phyloP scores from a whole-genome alignment of 257 asterid genomes.

The Nicotiana paniculata region DNA sequence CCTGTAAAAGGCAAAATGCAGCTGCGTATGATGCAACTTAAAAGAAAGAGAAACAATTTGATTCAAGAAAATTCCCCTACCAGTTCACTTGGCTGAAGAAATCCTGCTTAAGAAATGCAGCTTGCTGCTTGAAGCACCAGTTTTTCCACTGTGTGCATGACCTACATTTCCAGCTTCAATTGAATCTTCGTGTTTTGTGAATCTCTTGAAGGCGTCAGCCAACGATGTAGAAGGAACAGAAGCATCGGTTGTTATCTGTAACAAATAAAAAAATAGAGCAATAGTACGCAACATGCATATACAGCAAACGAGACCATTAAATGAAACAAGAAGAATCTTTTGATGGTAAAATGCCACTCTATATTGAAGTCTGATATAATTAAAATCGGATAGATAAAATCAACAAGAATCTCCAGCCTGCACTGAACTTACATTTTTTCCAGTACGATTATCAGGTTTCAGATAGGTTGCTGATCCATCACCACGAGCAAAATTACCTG shows the following conservation, averaged over 20 bases:
- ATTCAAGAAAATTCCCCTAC: slow-evolving; percentile 1
- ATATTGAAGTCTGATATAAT: not conserved
- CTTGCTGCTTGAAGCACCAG: slow-evolving; percentile 24
- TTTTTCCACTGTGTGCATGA: slow-evolving; percentile 13
- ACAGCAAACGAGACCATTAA: not conserved
- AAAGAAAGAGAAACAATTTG: not conserved
- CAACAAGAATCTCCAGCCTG: not conserved
- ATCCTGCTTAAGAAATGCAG: slow-evolving; percentile 14
- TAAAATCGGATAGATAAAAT: not conserved
- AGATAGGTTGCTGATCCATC: slow-evolving; percentile 7
- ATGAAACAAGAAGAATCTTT: not conserved
- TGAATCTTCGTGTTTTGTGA: slow-evolving; percentile 17
- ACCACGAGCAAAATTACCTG: slow-evolving; percentile 1
- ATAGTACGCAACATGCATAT: not conserved
- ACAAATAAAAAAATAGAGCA: not conserved
- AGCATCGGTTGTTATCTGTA: slow-evolving; percentile 8
- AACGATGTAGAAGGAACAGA: slow-evolving; percentile 15
- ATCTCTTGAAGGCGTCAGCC: slow-evolving; percentile 20
- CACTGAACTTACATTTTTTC: slow-evolving; percentile 11
- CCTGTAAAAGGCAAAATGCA: not conserved
- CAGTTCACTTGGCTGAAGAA: slow-evolving; percentile 22
- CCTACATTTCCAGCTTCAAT: slow-evolving; percentile 13
- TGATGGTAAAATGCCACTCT: not conserved
- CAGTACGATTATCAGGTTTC: slow-evolving; percentile 5
- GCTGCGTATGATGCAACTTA: not conserved